phyloP scores from a whole-genome alignment of 192 early-diverging fungal genomes.

The Chytriomyces confervae region DNA sequence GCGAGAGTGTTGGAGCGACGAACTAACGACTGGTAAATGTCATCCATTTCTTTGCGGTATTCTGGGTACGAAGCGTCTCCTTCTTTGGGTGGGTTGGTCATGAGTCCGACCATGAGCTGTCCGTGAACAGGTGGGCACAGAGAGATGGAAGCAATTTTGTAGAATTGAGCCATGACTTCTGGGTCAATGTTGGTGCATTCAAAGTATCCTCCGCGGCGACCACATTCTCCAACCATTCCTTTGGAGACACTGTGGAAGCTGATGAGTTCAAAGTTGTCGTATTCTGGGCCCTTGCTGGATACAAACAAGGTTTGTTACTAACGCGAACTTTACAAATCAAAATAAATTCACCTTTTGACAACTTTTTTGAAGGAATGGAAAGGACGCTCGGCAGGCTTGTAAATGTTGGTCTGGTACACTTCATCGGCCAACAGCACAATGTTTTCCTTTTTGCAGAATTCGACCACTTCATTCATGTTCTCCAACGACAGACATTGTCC shows the following conservation, averaged over 20 bases:
- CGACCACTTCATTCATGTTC: slow-evolving; percentile 83
- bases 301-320: not conserved
- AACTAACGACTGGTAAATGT: slow-evolving; percentile 73
- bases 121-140: slow-evolving; percentile 95
- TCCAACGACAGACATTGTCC: slow-evolving; percentile 83
- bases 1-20: slow-evolving; percentile 75
- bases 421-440: slow-evolving; percentile 96
- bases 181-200: slow-evolving; percentile 84
- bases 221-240: slow-evolving; percentile 99
- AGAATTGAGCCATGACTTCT: slow-evolving; percentile 79
- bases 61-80: slow-evolving; percentile 74
- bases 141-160: slow-evolving; percentile 92
- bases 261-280: slow-evolving; percentile 82
- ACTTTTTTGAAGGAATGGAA: slow-evolving; percentile 98
- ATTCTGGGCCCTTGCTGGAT: slow-evolving; percentile 66
- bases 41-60: slow-evolving; percentile 72
- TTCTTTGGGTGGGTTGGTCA: slow-evolving; percentile 84
- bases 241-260: slow-evolving; percentile 98
- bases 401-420: slow-evolving; percentile 98
- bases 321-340: not conserved
- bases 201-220: slow-evolving; percentile 96
- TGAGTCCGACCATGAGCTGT: slow-evolving; percentile 92
- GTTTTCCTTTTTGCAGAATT: slow-evolving; percentile 81
- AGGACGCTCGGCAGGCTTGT: slow-evolving; percentile 75
- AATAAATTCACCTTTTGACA: slow-evolving; percentile 56